These are phyloP conservation scores for Pyrenochaeta sp. DNA, from an alignment of 2,329 filamentous ascomycete species.

Conservation along the genomic window DNA sequence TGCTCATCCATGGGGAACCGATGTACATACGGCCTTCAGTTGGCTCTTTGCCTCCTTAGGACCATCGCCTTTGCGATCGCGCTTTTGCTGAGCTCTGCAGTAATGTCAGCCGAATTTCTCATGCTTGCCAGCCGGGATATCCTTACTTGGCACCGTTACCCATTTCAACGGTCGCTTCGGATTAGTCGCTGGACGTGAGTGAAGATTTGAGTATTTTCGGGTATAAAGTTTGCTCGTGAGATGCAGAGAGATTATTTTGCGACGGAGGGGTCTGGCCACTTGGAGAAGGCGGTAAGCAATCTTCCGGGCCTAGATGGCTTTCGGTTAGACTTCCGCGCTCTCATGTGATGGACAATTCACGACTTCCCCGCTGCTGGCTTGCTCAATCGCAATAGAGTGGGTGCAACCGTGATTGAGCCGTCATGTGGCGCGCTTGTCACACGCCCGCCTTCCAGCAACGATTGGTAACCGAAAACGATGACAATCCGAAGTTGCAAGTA, in stretches of 20 bases:
- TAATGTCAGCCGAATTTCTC: slow-evolving; percentile 23
- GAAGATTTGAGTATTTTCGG: slow-evolving; percentile 6
- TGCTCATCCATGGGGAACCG: too few relatives aligned
- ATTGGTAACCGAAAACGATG: slow-evolving; percentile 4
- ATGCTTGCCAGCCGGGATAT: not conserved
- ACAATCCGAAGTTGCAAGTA: slow-evolving; percentile 4
- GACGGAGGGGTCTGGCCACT: slow-evolving; percentile 27
- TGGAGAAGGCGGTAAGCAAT: slow-evolving; percentile 14
- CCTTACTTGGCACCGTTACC: slow-evolving; percentile 50
- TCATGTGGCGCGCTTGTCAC: not conserved
- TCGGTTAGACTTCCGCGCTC: slow-evolving; percentile 19
- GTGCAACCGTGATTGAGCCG: not conserved
- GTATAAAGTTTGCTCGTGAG: slow-evolving; percentile 15
- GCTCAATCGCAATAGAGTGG: not conserved
- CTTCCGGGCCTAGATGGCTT: slow-evolving; percentile 13
- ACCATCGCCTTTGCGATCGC: slow-evolving; percentile 44
- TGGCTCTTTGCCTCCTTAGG: slow-evolving; percentile 46
- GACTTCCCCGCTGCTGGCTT: not conserved
- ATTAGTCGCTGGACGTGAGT: slow-evolving; percentile 25
- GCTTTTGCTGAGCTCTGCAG: slow-evolving; percentile 47
- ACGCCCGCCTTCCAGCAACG: not conserved
- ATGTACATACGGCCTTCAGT: slow-evolving; percentile 43
- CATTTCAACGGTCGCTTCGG: slow-evolving; percentile 31
- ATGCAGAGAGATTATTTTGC: slow-evolving; percentile 36
- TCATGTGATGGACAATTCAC: slow-evolving; percentile 16